Evolutionary conservation across 352 stramenopile genomes (phyloP), one percentile per base, ranked within the genome.

Genomic region (Pythium folliculosum): DNA sequence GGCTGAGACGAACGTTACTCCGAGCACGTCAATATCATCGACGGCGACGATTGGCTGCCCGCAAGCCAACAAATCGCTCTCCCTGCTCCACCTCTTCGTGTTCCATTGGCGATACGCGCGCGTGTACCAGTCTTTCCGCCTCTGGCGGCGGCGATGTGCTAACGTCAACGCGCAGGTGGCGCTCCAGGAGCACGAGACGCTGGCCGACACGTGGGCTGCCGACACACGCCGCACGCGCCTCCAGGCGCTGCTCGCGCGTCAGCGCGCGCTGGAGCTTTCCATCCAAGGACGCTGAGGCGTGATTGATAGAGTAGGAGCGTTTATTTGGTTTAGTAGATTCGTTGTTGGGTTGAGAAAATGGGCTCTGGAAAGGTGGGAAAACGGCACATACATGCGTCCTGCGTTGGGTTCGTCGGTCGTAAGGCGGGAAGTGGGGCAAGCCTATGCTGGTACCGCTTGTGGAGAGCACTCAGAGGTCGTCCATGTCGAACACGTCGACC

Each of bases 401-500:
- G 17, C 17, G 40, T 19, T 19, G 43, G 43, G 27, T 13, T 19
- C 23, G 32, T 14, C 9, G 13, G 32, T 44, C 40, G 54, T 45
- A 63, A 63, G 56, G 27, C 23, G 56, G 54, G 2, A 7, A 3
- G 40, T 16, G 40, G 8, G 1, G 5, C 9, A 47, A 47, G 35
- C 35, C 35, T 40, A 25, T 32, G 52, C 6, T 37, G 44, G 3
- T 32, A 5, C 27, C 3, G 27, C 27, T 2, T 32, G 2, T 32
- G 27, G 27, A 5, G 27, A 32, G 27, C 27, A 5, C 27, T 77
- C 71, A 86, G 27, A 91, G 64, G 35, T 91, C 79, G 64, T 90
- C 82, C 82, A 91, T 91, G 62, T 78, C 76, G 49, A 91, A 91
- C 22, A 91, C 71, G 48, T 81, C 60, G 8, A 51, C 40, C 27